Percentiles rank a stretch among this genome's conserved stretches.
Evolutionary conservation across 345 rosid species (phyloP).

Genomic region (Populus euphratica): DNA sequence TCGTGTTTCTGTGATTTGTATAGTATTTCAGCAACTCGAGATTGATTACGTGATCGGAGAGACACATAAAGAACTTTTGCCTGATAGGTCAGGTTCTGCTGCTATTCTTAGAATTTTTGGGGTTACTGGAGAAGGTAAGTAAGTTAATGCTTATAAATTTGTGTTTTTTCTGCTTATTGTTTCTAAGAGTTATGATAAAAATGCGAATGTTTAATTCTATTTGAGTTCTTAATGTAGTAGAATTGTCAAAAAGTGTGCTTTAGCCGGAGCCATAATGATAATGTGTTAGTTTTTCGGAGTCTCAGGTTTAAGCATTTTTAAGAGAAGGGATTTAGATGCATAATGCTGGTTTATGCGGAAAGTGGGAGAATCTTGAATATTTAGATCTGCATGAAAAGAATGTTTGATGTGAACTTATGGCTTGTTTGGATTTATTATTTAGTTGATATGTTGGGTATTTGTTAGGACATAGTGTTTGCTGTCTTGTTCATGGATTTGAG

Average conservation of each 20-base stretch:
- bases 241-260: too few relatives aligned
- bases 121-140: slow-evolving; percentile 73
- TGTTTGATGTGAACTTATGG: background rate
- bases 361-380: too few relatives aligned
- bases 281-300: too few relatives aligned
- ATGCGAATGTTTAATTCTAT: too few relatives aligned
- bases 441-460: background rate
- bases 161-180: background rate
- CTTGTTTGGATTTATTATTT: background rate
- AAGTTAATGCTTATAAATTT: background rate
- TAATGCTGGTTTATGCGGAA: too few relatives aligned
- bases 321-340: too few relatives aligned
- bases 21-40: slow-evolving; percentile 93
- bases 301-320: too few relatives aligned
- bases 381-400: background rate
- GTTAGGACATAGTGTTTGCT: slow-evolving; percentile 90
- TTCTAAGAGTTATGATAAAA: too few relatives aligned
- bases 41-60: slow-evolving; percentile 79
- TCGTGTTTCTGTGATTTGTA: background rate
- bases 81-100: slow-evolving; percentile 70
- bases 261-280: too few relatives aligned
- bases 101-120: slow-evolving; percentile 84
- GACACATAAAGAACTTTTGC: slow-evolving; percentile 50
- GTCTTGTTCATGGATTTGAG: slow-evolving; percentile 93
- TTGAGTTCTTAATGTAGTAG: too few relatives aligned